A percentile compares a stretch with the other conserved stretches of the same genome.
These are phyloP conservation scores for Pelargonium nanum DNA, from an alignment of 345 rosid species.

Conservation along the genomic window DNA sequence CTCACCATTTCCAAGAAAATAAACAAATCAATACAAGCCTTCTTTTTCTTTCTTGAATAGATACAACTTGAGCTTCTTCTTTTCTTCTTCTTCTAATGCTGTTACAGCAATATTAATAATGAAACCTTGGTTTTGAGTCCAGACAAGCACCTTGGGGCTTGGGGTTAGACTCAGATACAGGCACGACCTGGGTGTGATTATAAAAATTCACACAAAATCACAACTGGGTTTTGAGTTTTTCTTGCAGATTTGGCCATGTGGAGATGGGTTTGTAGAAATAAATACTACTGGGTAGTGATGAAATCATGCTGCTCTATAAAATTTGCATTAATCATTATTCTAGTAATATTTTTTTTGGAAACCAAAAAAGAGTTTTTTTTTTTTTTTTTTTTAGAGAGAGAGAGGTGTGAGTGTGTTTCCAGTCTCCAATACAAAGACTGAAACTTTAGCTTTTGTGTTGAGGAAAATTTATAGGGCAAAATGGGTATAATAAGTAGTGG, in stretches of 20 bases:
- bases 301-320: constrained; percentile 37
- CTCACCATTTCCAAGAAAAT: constrained; percentile 31
- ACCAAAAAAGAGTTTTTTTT: not conserved
- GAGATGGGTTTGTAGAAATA: constrained; percentile 25
- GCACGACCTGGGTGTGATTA: not conserved
- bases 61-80: not conserved
- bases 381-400: not conserved
- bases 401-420: constrained; percentile 28
- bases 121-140: constrained; percentile 20
- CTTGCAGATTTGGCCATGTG: constrained; percentile 53
- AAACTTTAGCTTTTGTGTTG: constrained; percentile 38
- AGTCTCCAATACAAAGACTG: constrained; percentile 44
- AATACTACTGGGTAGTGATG: constrained; percentile 46
- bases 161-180: not conserved
- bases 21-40: constrained; percentile 2
- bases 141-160: constrained; percentile 13
- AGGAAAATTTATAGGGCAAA: constrained; percentile 22
- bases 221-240: constrained; percentile 31
- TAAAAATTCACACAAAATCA: constrained; percentile 1
- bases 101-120: constrained; percentile 5
- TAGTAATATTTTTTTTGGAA: no score
- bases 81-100: not conserved
- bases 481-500: constrained; percentile 11
- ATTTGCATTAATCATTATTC: no score
- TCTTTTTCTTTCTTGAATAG: no score